Conservation (phyloP, 306 rosid species). For the Cicer chorassanicum region DNA sequence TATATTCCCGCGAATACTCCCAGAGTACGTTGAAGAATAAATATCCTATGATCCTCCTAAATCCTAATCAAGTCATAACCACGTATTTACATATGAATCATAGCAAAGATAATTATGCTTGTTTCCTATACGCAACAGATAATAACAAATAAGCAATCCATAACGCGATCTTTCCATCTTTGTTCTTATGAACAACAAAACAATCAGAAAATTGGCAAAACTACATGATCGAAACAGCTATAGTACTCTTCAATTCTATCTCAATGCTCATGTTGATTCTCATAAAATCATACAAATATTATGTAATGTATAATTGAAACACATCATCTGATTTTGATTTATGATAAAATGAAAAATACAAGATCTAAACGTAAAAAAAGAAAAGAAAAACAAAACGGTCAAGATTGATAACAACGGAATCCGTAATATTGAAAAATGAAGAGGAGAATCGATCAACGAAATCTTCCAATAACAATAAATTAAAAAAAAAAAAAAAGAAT, state of each 20-base stretch:
- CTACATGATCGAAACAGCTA: slow-evolving; percentile 7
- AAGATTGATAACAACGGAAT: not conserved
- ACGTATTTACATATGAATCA: not conserved
- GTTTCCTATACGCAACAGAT: not conserved
- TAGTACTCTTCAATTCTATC: not conserved
- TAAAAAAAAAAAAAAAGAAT: not conserved
- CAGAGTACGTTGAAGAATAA: slow-evolving; percentile 18
- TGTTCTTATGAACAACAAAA: slow-evolving; percentile 14
- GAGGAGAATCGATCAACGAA: slow-evolving; percentile 6
- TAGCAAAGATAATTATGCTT: not conserved
- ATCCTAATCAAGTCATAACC: not conserved
- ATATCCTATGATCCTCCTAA: slow-evolving; percentile 17
- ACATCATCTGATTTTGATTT: slow-evolving; percentile 1
- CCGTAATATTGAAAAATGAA: not conserved
- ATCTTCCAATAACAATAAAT: not conserved
- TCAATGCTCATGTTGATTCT: slow-evolving; percentile 7
- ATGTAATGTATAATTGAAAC: not conserved
- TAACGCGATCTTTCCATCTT: not conserved
- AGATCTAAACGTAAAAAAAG: not conserved
- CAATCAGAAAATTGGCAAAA: not conserved
- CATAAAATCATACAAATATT: slow-evolving; percentile 22
- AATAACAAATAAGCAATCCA: not conserved
- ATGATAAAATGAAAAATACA: not conserved
- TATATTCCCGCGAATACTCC: not conserved
- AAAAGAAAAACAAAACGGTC: not conserved